A percentile compares a stretch with the other conserved stretches of the same genome.
Evolutionary conservation across 1,139 yeast species (phyloP).

Genomic region (Pichia kudriavzevii): DNA sequence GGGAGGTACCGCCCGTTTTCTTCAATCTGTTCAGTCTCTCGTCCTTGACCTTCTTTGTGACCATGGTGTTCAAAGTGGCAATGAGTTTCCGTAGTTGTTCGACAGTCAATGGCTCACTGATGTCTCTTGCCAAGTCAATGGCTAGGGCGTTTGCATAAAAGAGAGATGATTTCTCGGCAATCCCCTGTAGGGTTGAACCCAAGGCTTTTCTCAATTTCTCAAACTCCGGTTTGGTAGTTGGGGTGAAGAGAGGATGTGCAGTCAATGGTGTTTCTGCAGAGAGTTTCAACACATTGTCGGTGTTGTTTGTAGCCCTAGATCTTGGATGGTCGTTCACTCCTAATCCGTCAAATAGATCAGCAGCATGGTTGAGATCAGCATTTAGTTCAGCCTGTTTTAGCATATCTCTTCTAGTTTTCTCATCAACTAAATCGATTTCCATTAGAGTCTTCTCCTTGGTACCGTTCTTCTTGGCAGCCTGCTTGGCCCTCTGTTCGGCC

Average conservation of each 20-base stretch:
- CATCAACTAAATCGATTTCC: slow-evolving; percentile 60
- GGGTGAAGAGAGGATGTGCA: slow-evolving; percentile 71
- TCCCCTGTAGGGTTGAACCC: slow-evolving; percentile 54
- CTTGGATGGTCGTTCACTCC: slow-evolving; percentile 72
- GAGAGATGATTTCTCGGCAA: slow-evolving; percentile 55
- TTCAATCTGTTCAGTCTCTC: slow-evolving; percentile 81
- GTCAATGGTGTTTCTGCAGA: slow-evolving; percentile 65
- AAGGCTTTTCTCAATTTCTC: slow-evolving; percentile 79
- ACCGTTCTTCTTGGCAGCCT: slow-evolving; percentile 16
- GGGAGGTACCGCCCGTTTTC: slow-evolving; percentile 76
- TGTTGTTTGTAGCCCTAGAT: slow-evolving; percentile 34
- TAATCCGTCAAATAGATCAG: slow-evolving; percentile 79
- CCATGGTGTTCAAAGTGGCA: slow-evolving; percentile 72
- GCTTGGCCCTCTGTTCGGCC: slow-evolving; percentile 16
- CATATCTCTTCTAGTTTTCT: slow-evolving; percentile 60
- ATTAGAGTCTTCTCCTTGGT: slow-evolving; percentile 28
- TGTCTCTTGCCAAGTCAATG: slow-evolving; percentile 77
- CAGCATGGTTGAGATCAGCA: slow-evolving; percentile 86
- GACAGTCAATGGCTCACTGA: slow-evolving; percentile 69
- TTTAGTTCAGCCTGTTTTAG: slow-evolving; percentile 72
- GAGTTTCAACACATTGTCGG: slow-evolving; percentile 29
- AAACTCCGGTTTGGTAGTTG: slow-evolving; percentile 72
- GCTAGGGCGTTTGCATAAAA: slow-evolving; percentile 72
- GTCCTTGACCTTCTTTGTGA: slow-evolving; percentile 80
- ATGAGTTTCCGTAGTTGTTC: slow-evolving; percentile 82